Evolutionary conservation across 2,329 filamentous ascomycete species (phyloP), one percentile per base, ranked within the genome.

Genomic region (Rhynchosporium secalis): DNA sequence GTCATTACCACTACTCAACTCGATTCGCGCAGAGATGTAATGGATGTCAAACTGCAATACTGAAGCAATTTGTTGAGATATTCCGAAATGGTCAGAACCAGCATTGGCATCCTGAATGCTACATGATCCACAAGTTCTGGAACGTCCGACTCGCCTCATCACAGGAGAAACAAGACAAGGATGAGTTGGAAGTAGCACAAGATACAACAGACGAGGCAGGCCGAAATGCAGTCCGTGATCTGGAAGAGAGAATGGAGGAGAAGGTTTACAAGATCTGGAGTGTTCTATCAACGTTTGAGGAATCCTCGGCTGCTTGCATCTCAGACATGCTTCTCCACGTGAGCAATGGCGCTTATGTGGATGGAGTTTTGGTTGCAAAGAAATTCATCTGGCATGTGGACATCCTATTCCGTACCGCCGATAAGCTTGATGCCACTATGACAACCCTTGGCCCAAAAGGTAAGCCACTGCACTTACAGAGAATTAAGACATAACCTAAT

Each of bases 81-180:
- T 99, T 93, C 77, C 89, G 95, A 70, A 98, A 98, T 76, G 94
- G 94, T 1, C 91, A 96, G 75, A 97, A 98, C 74, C 95, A 99
- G 73, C 95, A 99, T 75, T 99, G 95, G 95, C 95, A 99, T 74
- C 95, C 95, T 1, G 95, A 99, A 77, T 99, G 95, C 77, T 99
- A 99, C 77, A 99, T 99, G 95, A 99, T 99, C 66, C 95, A 99
- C 79, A 99, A 99, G 73, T 99, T 98, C 77, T 99, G 95, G 95
- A 99, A 98, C 74, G 95, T 99, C 63, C 88, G 95, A 57, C 81
- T 99, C 43, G 74, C 74, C 33, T 72, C 71, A 7, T 66, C 76
- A 26, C 73, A 77, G n/a, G 77, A 81, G 58, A 73, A 76, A 10
- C 78, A 81, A 58, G 82, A 85, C 59, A 74, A 78, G 8, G 28